A percentile compares a stretch with the other conserved stretches of the same genome.
phyloP scores from a whole-genome alignment of 805 yeast genomes.

The Starmerella scarabaei region DNA sequence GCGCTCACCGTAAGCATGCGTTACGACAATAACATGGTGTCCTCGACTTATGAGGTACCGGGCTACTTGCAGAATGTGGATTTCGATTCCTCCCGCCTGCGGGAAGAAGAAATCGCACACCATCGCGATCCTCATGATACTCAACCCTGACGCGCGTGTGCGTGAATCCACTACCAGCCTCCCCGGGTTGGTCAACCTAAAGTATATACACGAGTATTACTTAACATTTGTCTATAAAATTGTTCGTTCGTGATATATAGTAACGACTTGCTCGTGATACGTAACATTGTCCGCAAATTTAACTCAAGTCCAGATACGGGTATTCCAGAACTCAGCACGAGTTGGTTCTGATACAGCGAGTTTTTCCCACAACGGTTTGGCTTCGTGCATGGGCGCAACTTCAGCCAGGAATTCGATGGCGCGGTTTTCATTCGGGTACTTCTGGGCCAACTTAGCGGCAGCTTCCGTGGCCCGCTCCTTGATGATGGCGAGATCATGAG shows the following conservation, averaged over 20 bases:
- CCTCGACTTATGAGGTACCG: constrained; percentile 64
- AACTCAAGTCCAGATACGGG: too few species aligned
- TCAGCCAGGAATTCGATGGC: constrained; percentile 15
- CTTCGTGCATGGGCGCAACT: constrained; percentile 3
- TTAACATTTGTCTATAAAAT: too few species aligned
- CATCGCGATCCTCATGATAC: constrained; percentile 37
- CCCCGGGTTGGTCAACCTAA: too few species aligned
- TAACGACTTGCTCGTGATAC: too few species aligned
- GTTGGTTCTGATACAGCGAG: constrained; percentile 8
- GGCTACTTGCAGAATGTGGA: constrained; percentile 83
- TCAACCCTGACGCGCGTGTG: not conserved
- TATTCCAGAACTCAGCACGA: constrained; percentile 8
- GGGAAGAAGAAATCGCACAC: constrained; percentile 96
- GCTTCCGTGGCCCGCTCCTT: not conserved
- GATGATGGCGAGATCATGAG: not conserved
- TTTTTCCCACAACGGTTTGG: constrained; percentile 1
- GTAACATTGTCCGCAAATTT: too few species aligned
- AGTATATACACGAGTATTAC: too few species aligned
- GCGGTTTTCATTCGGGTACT: constrained; percentile 2
- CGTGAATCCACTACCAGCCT: too few species aligned
- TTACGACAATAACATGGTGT: constrained; percentile 72
- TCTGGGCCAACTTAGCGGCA: constrained; percentile 6
- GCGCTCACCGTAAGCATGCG: constrained; percentile 78
- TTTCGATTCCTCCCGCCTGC: constrained; percentile 96
- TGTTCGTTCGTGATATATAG: too few species aligned